Conservation (phyloP, 106 monocot genomes). For the Dendrobium nobile region DNA sequence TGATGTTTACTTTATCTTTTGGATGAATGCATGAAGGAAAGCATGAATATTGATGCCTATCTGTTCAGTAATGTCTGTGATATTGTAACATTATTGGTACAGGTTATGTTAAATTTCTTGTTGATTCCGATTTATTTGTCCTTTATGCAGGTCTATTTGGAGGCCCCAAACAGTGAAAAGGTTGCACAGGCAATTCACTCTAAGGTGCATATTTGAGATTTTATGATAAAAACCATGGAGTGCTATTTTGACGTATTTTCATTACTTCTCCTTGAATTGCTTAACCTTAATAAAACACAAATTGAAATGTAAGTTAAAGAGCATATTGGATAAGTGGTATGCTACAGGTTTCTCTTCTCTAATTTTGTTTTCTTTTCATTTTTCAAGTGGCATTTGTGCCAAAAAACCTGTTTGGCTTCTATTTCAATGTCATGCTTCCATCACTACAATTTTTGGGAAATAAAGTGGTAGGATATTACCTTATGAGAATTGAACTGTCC, state of each 20-base stretch:
- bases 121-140: background rate
- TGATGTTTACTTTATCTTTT: background rate
- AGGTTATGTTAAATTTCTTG: background rate
- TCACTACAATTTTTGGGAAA: background rate
- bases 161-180: constrained; percentile 58
- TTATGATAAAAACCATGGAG: background rate
- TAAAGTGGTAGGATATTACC: background rate
- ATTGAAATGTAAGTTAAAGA: background rate
- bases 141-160: constrained; percentile 66
- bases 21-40: background rate
- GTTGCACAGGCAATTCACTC: constrained; percentile 62
- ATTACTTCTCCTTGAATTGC: background rate
- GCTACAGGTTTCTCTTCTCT: background rate
- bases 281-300: background rate
- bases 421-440: background rate
- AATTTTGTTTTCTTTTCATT: background rate
- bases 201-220: constrained; percentile 32
- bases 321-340: background rate
- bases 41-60: background rate
- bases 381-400: background rate
- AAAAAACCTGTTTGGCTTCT: constrained; percentile 1
- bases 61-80: background rate
- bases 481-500: background rate
- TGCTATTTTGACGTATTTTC: constrained; percentile 1
- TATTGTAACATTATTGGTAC: background rate